phyloP scores from a whole-genome alignment of 2,329 filamentous ascomycete genomes.

The Neobulgaria alba region DNA sequence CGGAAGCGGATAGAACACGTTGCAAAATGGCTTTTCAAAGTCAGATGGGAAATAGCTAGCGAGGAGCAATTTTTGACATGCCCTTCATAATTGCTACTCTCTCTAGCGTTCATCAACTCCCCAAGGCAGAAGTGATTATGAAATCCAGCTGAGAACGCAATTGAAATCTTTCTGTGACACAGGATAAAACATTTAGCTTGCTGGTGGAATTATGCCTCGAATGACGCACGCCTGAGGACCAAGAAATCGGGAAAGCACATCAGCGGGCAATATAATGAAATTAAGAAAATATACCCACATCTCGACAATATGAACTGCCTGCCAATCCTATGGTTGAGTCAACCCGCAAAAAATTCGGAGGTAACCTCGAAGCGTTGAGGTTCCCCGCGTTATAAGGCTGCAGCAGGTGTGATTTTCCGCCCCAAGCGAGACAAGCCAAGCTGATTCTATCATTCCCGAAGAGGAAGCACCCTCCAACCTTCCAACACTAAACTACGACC shows the following conservation, averaged over 20 bases:
- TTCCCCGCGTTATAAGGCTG: slow-evolving; percentile 1
- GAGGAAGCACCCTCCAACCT: not conserved
- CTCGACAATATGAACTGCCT: too few relatives aligned
- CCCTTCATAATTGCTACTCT: slow-evolving; percentile 30
- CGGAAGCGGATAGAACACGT: slow-evolving; percentile 87
- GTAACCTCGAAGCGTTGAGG: too few relatives aligned
- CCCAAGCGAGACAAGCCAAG: slow-evolving; percentile 4
- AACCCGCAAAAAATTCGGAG: too few relatives aligned
- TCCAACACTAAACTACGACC: slow-evolving; percentile 2
- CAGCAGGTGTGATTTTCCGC: not conserved
- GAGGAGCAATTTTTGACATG: slow-evolving; percentile 7
- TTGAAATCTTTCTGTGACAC: too few relatives aligned
- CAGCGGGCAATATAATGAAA: too few relatives aligned
- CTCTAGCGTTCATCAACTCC: not conserved
- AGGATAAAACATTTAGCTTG: too few relatives aligned
- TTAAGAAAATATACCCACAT: too few relatives aligned
- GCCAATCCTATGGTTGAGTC: too few relatives aligned
- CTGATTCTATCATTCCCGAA: slow-evolving; percentile 5
- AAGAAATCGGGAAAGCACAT: too few relatives aligned
- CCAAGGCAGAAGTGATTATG: not conserved
- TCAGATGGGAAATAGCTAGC: slow-evolving; percentile 4
- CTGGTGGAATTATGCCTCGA: too few relatives aligned
- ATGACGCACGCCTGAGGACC: too few relatives aligned
- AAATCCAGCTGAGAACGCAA: not conserved
- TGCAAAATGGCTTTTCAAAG: slow-evolving; percentile 71